A percentile compares a stretch with the other conserved stretches of the same genome.
phyloP scores from a whole-genome alignment of 2,329 filamentous ascomycete genomes.

The Colletotrichum aenigma region DNA sequence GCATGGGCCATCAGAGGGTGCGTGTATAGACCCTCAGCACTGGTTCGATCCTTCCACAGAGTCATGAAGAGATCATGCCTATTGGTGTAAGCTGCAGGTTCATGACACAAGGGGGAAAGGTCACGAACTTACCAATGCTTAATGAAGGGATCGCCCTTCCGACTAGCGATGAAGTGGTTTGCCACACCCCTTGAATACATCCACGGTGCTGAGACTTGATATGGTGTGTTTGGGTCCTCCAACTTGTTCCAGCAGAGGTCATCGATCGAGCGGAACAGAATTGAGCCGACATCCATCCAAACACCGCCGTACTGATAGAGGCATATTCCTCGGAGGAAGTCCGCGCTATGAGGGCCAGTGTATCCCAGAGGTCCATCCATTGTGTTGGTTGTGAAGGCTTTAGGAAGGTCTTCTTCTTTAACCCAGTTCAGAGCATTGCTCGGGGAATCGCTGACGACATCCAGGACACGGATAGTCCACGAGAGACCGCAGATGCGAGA shows the following conservation, averaged over 20 bases:
- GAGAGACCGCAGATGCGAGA: slow-evolving; percentile 38
- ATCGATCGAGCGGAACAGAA: slow-evolving; percentile 40
- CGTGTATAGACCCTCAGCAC: slow-evolving; percentile 26
- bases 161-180: slow-evolving; percentile 37
- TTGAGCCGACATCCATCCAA: slow-evolving; percentile 43
- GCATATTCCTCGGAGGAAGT: slow-evolving; percentile 45
- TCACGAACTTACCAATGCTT: slow-evolving; percentile 28
- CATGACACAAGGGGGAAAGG: not conserved
- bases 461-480: slow-evolving; percentile 46
- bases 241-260: slow-evolving; percentile 41
- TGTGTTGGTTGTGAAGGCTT: slow-evolving; percentile 31
- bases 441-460: slow-evolving; percentile 37
- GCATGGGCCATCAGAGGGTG: slow-evolving; percentile 31
- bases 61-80: slow-evolving; percentile 38
- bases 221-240: slow-evolving; percentile 34
- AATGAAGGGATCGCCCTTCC: slow-evolving; percentile 44
- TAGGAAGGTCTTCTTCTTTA: slow-evolving; percentile 17
- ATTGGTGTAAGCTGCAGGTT: not conserved
- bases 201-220: slow-evolving; percentile 30
- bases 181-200: slow-evolving; percentile 23
- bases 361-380: slow-evolving; percentile 42
- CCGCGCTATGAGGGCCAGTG: slow-evolving; percentile 41
- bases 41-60: slow-evolving; percentile 31
- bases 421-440: slow-evolving; percentile 41
- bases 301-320: slow-evolving; percentile 42